These are phyloP conservation scores for Fremontodendron californicum DNA, from an alignment of 345 rosid species.

Conservation along the genomic window DNA sequence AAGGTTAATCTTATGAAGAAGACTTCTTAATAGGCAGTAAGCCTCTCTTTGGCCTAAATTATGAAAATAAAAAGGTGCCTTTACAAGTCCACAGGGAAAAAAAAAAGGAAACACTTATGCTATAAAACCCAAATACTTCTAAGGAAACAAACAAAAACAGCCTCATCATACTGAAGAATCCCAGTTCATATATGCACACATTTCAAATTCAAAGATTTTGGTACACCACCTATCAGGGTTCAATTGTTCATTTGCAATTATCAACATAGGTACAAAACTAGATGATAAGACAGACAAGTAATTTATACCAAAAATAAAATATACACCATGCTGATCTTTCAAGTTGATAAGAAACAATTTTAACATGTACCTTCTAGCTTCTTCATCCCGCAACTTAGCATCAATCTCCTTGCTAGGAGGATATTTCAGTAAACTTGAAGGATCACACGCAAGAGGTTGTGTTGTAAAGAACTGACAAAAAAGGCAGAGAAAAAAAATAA, in stretches of 20 bases:
- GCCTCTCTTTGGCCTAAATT: slow-evolving; percentile 1
- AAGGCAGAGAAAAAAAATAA: neutral
- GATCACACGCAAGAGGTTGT: slow-evolving; percentile 80
- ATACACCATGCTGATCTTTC: neutral
- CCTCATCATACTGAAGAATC: neutral
- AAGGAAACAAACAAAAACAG: neutral
- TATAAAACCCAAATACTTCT: neutral
- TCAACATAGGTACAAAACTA: neutral
- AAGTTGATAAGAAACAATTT: neutral
- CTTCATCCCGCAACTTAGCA: slow-evolving; percentile 77
- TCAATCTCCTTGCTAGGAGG: slow-evolving; percentile 97
- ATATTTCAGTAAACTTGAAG: slow-evolving; percentile 83
- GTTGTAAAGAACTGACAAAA: slow-evolving; percentile 61
- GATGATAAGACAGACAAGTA: neutral
- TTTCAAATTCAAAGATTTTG: neutral
- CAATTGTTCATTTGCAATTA: neutral
- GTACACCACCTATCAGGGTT: neutral
- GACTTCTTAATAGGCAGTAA: neutral
- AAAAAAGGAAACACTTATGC: neutral
- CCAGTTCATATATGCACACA: neutral
- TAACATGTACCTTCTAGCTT: slow-evolving; percentile 53
- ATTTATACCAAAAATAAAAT: neutral
- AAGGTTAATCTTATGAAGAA: neutral
- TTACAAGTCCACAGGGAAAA: neutral
- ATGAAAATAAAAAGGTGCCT: neutral